A percentile compares a stretch with the other conserved stretches of the same genome.
These are phyloP conservation scores for Plasmopara muralis DNA, from an alignment of 352 stramenopile genomes.

Conservation along the genomic window DNA sequence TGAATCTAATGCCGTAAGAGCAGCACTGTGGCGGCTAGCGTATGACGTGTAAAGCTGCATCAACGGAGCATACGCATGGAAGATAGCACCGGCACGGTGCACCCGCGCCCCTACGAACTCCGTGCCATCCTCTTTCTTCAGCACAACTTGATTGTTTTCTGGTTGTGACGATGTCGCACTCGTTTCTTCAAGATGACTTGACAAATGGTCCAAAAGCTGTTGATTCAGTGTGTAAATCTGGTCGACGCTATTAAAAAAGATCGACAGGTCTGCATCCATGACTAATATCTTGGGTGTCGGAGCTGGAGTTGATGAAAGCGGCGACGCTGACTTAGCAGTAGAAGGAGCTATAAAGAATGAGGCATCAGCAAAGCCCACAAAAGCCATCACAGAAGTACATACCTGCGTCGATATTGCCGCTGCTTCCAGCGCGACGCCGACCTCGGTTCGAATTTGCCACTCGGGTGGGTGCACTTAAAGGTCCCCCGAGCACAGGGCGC, in stretches of 20 bases:
- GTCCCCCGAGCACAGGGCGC: slow-evolving; percentile 30
- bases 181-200: slow-evolving; percentile 66
- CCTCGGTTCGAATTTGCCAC: slow-evolving; percentile 5
- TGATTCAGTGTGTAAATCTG: slow-evolving; percentile 86
- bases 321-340: slow-evolving; percentile 21
- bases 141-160: slow-evolving; percentile 1
- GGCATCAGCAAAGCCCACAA: slow-evolving; percentile 36
- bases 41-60: slow-evolving; percentile 85
- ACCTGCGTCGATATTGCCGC: slow-evolving; percentile 22
- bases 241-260: slow-evolving; percentile 86
- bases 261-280: slow-evolving; percentile 77
- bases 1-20: slow-evolving; percentile 64
- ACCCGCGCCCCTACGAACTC: slow-evolving; percentile 14
- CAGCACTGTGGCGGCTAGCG: slow-evolving; percentile 68
- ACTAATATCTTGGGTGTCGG: slow-evolving; percentile 46
- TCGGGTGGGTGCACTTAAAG: slow-evolving; percentile 14
- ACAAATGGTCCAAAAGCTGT: slow-evolving; percentile 81
- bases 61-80: slow-evolving; percentile 77
- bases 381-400: slow-evolving; percentile 35
- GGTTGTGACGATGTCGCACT: slow-evolving; percentile 17
- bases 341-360: slow-evolving; percentile 24
- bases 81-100: slow-evolving; percentile 64
- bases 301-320: slow-evolving; percentile 16
- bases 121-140: slow-evolving; percentile 5
- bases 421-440: slow-evolving; percentile 28